Conservation (phyloP, 2,329 filamentous ascomycete species). For the Phaeophleospora eucalypticola region DNA sequence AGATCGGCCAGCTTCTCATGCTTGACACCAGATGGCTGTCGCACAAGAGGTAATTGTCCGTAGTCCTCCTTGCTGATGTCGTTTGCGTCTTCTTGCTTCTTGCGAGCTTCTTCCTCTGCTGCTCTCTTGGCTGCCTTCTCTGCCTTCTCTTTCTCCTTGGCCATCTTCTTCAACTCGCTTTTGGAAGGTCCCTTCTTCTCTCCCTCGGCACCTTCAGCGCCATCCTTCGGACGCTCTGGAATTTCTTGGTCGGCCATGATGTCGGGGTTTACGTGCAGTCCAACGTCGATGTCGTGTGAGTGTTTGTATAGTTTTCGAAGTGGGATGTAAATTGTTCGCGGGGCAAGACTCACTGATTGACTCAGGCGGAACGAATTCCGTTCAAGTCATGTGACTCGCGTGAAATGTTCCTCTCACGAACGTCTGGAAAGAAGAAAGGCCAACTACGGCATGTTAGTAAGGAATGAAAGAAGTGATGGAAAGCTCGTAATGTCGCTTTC, state of each 20-base stretch:
- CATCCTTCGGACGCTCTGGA: conserved; percentile 30
- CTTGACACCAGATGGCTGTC: conserved; percentile 43
- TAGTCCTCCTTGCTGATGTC: conserved; percentile 74
- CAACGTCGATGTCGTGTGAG: not conserved
- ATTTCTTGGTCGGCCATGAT: conserved; percentile 26
- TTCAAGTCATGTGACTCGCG: not conserved
- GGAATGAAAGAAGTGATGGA: too few species aligned
- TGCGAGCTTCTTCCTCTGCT: conserved; percentile 65
- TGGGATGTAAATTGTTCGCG: not conserved
- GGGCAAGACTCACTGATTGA: not conserved
- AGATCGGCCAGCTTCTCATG: conserved; percentile 60
- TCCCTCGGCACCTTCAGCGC: conserved; percentile 28
- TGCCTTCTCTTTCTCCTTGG: conserved; percentile 82
- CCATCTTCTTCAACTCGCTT: conserved; percentile 79
- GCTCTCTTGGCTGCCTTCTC: conserved; percentile 63
- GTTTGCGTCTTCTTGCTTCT: conserved; percentile 61
- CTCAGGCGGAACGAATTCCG: not conserved
- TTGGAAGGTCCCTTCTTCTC: conserved; percentile 60
- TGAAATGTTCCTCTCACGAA: too few species aligned
- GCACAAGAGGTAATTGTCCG: conserved; percentile 60
- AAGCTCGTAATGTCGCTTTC: too few species aligned
- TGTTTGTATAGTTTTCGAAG: not conserved
- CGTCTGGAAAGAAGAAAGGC: too few species aligned
- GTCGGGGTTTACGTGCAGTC: not conserved
- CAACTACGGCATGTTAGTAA: too few species aligned